These are phyloP conservation scores for Spathaspora girioi DNA, from an alignment of 805 yeast species.

Conservation along the genomic window DNA sequence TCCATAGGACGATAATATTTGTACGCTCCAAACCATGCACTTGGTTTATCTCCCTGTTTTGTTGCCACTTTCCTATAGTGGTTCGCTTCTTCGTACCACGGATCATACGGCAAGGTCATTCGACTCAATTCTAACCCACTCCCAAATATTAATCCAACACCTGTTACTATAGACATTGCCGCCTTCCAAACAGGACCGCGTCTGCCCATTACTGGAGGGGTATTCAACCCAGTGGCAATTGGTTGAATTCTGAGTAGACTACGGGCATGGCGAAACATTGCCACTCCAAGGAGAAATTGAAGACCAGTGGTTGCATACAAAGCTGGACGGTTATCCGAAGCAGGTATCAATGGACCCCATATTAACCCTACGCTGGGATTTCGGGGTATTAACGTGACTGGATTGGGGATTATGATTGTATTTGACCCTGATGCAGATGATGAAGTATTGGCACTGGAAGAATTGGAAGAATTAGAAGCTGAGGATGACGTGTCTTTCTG, in stretches of 20 bases:
- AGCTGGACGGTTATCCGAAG: constrained; percentile 59
- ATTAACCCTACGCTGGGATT: constrained; percentile 59
- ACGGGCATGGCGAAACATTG: constrained; percentile 15
- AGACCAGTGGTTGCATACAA: constrained; percentile 48
- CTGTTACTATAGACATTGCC: constrained; percentile 22
- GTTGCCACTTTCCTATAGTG: constrained; percentile 49
- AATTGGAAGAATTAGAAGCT: background rate
- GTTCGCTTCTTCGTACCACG: constrained; percentile 70
- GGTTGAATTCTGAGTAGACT: constrained; percentile 1
- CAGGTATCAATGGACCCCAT: constrained; percentile 75
- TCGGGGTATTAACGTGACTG: constrained; percentile 15
- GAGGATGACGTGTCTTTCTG: background rate
- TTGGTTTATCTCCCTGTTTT: constrained; percentile 44
- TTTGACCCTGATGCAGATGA: constrained; percentile 7
- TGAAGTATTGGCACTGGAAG: background rate
- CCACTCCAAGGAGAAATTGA: constrained; percentile 50
- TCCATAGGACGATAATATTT: constrained; percentile 52
- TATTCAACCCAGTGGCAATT: constrained; percentile 11
- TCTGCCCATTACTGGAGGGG: constrained; percentile 2
- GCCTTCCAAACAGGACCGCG: constrained; percentile 11
- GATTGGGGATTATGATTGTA: constrained; percentile 15
- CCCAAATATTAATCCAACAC: constrained; percentile 47
- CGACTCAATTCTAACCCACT: constrained; percentile 57
- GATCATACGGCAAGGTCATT: constrained; percentile 48
- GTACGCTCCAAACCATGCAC: constrained; percentile 67